Base-by-base conservation (phyloP, 177 flowering plant species). In the Vitis hybrid region DNA sequence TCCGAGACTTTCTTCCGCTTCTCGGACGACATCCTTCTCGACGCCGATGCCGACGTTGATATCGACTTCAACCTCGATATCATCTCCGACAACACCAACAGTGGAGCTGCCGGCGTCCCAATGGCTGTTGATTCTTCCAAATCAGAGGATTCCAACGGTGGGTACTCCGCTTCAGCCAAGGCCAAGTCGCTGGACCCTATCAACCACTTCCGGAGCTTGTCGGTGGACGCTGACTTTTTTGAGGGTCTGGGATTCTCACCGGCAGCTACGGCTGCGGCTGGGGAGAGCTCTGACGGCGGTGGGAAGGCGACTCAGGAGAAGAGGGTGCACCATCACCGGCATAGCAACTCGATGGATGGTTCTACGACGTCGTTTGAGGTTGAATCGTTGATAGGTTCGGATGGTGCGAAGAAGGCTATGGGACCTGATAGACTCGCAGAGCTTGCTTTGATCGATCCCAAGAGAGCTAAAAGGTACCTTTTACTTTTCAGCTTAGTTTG, bases 211-310 rank as follows among this genome's bases (percentile, higher is more conserved):
- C 76, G 97, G 79, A 94, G 99, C 81, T 76, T 92, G 17, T 94
- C 99, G 0, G 89, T 92, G 11, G 99, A 91, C 70, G 89, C 91
- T 13, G 93, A 89, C 59, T 94, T 94, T 75, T 91, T 94, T 60
- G 97, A 93, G 6, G 89, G 87, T 32, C 60, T 91, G 56, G 83
- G 76, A 39, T 74, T 81, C 59, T 66, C 34, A 61, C 15, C 49
- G 68, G 34, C 50, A 72, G 65, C 11, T 39, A 39, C 48, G 48
- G 69, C 62, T 48, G 74, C 67, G 0, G 83, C 62, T 30, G 76
- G 58, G 59, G 67, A 72, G 50, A 39, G 68, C 57, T 69, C 66
- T 39, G 83, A 76, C 34, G 89, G 69, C 57, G n/a, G 66, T 50
- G 19, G 32, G 57, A 74, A 59, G 18, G 70, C 26, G 52, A 23